Base-by-base conservation (phyloP, 169 alveolate species). In the Eimeria falciformis region DNA sequence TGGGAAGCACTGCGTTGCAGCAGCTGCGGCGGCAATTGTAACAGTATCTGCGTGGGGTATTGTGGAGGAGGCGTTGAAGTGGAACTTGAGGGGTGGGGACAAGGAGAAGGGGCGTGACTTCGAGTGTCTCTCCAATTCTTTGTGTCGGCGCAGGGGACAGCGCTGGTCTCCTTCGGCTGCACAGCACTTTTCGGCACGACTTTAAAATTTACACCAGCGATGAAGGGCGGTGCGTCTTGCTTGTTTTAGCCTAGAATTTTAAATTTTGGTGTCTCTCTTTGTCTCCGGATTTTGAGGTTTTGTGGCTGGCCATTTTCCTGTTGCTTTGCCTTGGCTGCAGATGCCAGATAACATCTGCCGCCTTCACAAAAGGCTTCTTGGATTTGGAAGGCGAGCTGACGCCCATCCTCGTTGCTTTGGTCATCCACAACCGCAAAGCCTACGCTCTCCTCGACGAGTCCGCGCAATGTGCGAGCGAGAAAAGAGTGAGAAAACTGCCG, bases 161-260 rank as follows among this genome's bases (percentile, higher is more conserved):
- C 40, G 92, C 88, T 45, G 96, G 75, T 69, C 94, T 99, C n/a
- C 94, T 99, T 53, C 96, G 99, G 92, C 96, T 99, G 56, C 99
- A 99, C 95, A 95, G 98, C 47, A 99, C 99, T 5, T 99, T 97
- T 94, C 94, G 99, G 77, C 99, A 99, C 91, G 99, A 99, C 95
- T 97, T 99, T 93, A 99, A 99, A 94, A 98, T 99, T 56, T 99
- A 97, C 95, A 97, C 99, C 0, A 97, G 99, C 5, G 99, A 98
- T 83, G 99, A 99, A 95, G 99, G 99, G 0, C 95, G 99, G 94
- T 99, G 99, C 79, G 97, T 97, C 97, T 99, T 3, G 98, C 99
- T 23, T 99, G 99, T 17, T 1, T 27, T 17, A 0, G 23, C 37
- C 65, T 68, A 9, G 23, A 29, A 23, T 0, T 1, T 21, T 79